Base-by-base conservation (phyloP, 306 rosid genomes). In the Geum urbanum region DNA sequence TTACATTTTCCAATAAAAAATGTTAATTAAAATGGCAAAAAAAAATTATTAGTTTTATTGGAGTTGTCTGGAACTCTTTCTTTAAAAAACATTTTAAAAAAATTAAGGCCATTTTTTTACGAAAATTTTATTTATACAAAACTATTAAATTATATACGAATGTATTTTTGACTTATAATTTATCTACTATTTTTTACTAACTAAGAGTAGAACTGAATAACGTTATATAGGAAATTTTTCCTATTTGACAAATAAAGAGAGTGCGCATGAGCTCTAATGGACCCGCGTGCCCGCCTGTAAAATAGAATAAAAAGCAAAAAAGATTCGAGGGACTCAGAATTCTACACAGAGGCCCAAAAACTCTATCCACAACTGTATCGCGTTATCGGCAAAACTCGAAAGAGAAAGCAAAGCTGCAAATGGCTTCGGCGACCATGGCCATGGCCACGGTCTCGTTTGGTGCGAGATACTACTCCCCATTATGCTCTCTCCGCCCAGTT, bases 371-470 rank as follows among this genome's bases (percentile, higher is more conserved):
- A 24, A 24, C 27, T 24, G 27, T 24, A 2, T 24, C 27, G 27
- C 27, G 27, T 24, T 19, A 5, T 54, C 58, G 14, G 44, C 18
- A 61, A 56, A 20, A 24, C 27, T 48, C 9, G 50, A 73, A 62
- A 63, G 41, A 47, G 43, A n/a, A 41, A 51, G 35, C 4, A 64
- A 64, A 56, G 27, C 27, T 0, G 27, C 27, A 24, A 5, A 89
- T 88, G 96, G 95, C 91, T n/a, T 81, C 71, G 57, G 77, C 81
- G 43, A 56, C 85, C 10, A 46, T 76, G 74, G 32, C 92, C 8
- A 49, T 67, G 75, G 27, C 27, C 27, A 64, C 89, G 71, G 68
- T 74, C 39, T 82, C 90, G 19, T 76, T 84, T 72, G 65, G 84
- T 48, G 54, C 85, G 32, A 72, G 67, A 20, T 59, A 63, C 24